Evolutionary conservation across 1,139 yeast species (phyloP), one percentile per base, ranked within the genome.

Genomic region (Candida tropicalis): DNA sequence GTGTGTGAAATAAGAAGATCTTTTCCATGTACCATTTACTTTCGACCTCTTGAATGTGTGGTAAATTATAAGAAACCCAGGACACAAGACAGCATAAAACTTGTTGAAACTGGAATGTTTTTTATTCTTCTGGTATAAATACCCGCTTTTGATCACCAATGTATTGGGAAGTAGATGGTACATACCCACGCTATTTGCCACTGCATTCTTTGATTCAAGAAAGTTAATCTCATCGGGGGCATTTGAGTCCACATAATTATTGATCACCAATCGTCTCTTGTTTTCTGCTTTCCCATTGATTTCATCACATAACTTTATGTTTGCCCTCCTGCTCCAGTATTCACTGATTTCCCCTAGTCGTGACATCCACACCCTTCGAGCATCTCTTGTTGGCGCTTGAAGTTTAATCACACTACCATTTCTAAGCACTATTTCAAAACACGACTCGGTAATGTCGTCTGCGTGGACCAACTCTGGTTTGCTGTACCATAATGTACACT

Each of bases 301-400:
- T 36, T 75, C 56, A 12, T 66, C 56, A 7, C 64, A 55, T 12
- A 70, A 51, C 47, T 81, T 84, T n/a, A 73, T 71, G 2, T 56
- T 55, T 29, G 63, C 61, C 42, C 81, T 69, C 7, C 57, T 53
- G 9, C 59, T 67, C 97, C 97, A 91, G 59, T 85, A 90, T 1
- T 51, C 49, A 11, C 62, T 58, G 24, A 86, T 59, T 3, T 64
- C 65, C 0, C 45, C 49, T 24, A 91, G 63, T 35, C 81, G 63
- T 0, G 25, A 20, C 0, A 86, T 70, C 98, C 98, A 91, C 46
- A 75, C 76, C 52, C 82, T 78, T 39, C 95, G 70, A 0, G 78
- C 58, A 0, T 41, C 43, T 15, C 65, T 48, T 48, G 70, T 68
- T 4, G 81, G 79, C 0, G 95, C 90, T 47, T 82, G 80, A 6